Base-by-base conservation (phyloP, 129 eudicot genomes). In the Silybum marianum region DNA sequence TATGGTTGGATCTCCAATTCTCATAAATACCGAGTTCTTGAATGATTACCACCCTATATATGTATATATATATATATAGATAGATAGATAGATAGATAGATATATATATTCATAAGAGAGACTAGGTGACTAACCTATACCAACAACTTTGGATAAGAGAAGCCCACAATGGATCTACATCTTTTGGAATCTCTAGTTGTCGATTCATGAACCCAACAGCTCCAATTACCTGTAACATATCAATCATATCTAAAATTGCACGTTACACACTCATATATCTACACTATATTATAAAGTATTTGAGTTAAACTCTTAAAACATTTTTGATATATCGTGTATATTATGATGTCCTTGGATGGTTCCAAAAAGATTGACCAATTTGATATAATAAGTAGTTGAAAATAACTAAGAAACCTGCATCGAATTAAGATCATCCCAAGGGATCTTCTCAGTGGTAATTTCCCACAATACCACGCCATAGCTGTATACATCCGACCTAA, bases 401-500 rank as follows among this genome's bases (percentile, higher is more conserved):
- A 48, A 23, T 22, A 44, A 62, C 7, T 73, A 60, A 44, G 58
- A 51, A 82, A 91, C 98, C 97, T 94, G 97, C 96, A 94, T 90
- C 1, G 93, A 80, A 82, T 92, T 85, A 80, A 92, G 92, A 86
- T 85, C 82, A n/a, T 88, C 97, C 97, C 98, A 92, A 67, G 98
- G 98, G 62, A 92, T 86, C 90, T 88, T 90, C 80, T 84, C 88
- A 0, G 97, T 94, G 80, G 80, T 87, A 76, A 94, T 89, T 79
- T 94, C 98, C 98, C 97, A 94, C 36, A 90, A 78, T 83, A 92
- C 88, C 44, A 94, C 97, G 8, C 97, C 97, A 74, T 74, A 94
- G 84, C 97, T 94, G 85, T 92, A 94, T 42, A 94, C 75, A 70
- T 92, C 98, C 38, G 93, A 88, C 89, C 98, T 93, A 58, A 18